Evolutionary conservation across 345 rosid species (phyloP), one percentile per base, ranked within the genome.

Genomic region (Arabis alpina): DNA sequence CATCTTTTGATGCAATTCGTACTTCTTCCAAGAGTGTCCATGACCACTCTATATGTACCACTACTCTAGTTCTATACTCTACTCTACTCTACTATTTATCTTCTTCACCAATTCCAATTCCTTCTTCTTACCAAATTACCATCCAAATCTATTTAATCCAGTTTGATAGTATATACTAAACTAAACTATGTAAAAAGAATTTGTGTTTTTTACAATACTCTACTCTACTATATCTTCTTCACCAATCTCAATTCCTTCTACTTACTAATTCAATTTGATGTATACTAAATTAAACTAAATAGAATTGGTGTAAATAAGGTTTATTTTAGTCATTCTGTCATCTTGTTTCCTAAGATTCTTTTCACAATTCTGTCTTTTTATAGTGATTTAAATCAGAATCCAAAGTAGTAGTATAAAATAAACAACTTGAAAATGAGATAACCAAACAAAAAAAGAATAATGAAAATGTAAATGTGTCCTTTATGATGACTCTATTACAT

Each of bases 1-100:
- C 61, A 42, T 61, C 75, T 71, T 71, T 71, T 71, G 16, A 71
- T 61, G 75, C 75, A 71, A 36, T n/a, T 41, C 15, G 45, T 61
- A 71, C 75, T 61, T 61, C n/a, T 32, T 54, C 75, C 75, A 61
- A 61, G 68, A 59, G 42, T 61, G 54, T 49, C 28, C 66, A 50
- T 59, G 66, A 61, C 54, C 16, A 71, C 37, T 51, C 66, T 69
- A 59, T 69, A 59, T 25, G 57, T 34, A 34, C 8, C 52, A 24
- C 58, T 68, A 70, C 66, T 59, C 75, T 61, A 30, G 37, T 11
- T 57, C 40, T 68, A 43, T 5, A 32, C 36, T 32, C 30, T 27
- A 27, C 36, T 32, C 37, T 64, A 64, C 36, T 39, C 53, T 54
- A 41, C 53, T 66, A 15, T 19, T 15, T 54, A 15, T 43, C 62